phyloP scores from a whole-genome alignment of 805 yeast species.

The Sugiyamaella marilandica region DNA sequence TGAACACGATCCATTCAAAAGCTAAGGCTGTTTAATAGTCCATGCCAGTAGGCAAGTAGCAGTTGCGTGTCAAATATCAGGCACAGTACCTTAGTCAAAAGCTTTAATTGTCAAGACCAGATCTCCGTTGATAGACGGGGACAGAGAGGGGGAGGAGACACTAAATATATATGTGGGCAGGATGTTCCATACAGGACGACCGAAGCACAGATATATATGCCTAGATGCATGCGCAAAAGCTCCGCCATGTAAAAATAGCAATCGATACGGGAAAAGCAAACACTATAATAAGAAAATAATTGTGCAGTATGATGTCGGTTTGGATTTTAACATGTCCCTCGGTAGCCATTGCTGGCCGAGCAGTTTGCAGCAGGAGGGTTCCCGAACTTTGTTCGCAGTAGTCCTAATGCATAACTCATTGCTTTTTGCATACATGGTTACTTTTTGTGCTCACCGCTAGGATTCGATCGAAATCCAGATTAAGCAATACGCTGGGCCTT shows the following conservation, averaged over 20 bases:
- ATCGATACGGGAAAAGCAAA: background rate
- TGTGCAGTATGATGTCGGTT: background rate
- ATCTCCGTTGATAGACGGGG: too few relatives aligned
- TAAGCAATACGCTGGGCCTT: background rate
- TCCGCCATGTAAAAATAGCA: conserved; percentile 2
- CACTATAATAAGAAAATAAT: conserved; percentile 2
- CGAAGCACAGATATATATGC: background rate
- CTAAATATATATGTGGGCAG: background rate
- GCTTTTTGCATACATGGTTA: background rate
- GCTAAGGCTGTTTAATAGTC: too few relatives aligned
- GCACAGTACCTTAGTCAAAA: too few relatives aligned
- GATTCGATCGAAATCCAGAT: conserved; percentile 1
- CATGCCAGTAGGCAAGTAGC: too few relatives aligned
- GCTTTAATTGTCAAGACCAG: too few relatives aligned
- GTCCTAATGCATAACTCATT: background rate
- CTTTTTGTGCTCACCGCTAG: too few relatives aligned
- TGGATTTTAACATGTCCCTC: conserved; percentile 2
- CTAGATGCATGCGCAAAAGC: background rate
- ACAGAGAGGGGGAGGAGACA: too few relatives aligned
- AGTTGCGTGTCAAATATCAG: too few relatives aligned
- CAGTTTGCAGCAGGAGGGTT: background rate
- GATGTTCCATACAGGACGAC: conserved; percentile 3
- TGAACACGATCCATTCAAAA: too few relatives aligned
- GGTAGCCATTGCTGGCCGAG: conserved; percentile 3
- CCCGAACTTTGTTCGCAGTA: conserved; percentile 3